A percentile compares a stretch with the other conserved stretches of the same genome.
phyloP scores from a whole-genome alignment of 441 rosid genomes.

The Gossypium davidsonii region DNA sequence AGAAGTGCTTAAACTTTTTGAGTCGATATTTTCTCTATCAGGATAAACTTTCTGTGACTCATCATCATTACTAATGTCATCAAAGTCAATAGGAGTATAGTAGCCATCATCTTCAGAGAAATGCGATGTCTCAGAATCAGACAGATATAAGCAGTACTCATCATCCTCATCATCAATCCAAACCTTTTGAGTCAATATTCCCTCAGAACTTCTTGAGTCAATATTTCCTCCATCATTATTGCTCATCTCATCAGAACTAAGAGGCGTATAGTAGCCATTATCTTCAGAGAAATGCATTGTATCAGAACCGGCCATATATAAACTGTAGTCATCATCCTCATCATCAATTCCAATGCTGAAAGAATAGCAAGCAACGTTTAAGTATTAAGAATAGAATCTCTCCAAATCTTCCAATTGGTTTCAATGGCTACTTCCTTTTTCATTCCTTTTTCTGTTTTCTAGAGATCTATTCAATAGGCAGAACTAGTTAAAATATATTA shows the following conservation, averaged over 20 bases:
- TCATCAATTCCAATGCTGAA: conserved; percentile 61
- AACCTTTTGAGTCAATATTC: conserved; percentile 3
- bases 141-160: conserved; percentile 44
- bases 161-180: conserved; percentile 78
- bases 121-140: conserved; percentile 49
- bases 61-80: conserved; percentile 41
- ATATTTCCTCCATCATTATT: conserved; percentile 23
- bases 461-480: neutral
- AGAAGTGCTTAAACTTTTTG: conserved; percentile 57
- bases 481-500: neutral
- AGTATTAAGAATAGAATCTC: conserved; percentile 10
- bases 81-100: conserved; percentile 52
- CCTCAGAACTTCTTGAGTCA: conserved; percentile 53
- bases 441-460: neutral
- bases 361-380: conserved; percentile 5
- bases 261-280: conserved; percentile 45
- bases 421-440: neutral
- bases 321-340: conserved; percentile 57
- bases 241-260: conserved; percentile 52
- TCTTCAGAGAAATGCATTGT: conserved; percentile 43
- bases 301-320: conserved; percentile 48
- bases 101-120: conserved; percentile 45
- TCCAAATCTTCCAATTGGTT: neutral
- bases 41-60: conserved; percentile 36
- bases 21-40: conserved; percentile 38